Conservation (phyloP, 495 filamentous ascomycete species). For the Beverwykella pulmonaria region DNA sequence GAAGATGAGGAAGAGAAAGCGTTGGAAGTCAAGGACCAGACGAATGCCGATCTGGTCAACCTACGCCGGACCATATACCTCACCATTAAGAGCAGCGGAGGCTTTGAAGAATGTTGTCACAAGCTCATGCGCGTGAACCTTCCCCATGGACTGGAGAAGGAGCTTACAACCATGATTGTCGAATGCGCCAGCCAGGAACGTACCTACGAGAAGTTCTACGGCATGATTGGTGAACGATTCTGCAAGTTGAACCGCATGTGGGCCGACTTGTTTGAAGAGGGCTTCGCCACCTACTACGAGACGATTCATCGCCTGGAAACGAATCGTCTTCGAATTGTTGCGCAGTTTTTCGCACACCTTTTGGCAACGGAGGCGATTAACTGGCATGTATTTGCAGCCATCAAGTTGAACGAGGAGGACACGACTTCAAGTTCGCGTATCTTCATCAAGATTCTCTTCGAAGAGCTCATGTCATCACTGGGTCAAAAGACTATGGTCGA, state of each 20-base stretch:
- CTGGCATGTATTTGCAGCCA: slow-evolving; percentile 82
- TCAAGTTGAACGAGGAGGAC: slow-evolving; percentile 94
- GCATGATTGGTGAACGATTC: slow-evolving; percentile 90
- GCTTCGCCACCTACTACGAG: slow-evolving; percentile 91
- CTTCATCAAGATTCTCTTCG: slow-evolving; percentile 96
- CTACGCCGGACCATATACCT: slow-evolving; percentile 93
- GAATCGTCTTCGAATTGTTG: slow-evolving; percentile 90
- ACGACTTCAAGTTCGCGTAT: slow-evolving; percentile 94
- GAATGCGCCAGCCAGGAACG: slow-evolving; percentile 94
- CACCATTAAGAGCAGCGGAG: slow-evolving; percentile 92
- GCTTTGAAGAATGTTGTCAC: slow-evolving; percentile 94
- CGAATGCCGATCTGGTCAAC: slow-evolving; percentile 91
- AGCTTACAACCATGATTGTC: slow-evolving; percentile 93
- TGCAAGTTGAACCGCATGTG: slow-evolving; percentile 93
- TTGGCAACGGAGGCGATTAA: slow-evolving; percentile 83
- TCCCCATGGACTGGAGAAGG: slow-evolving; percentile 82
- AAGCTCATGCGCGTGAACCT: slow-evolving; percentile 73
- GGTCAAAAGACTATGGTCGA: slow-evolving; percentile 78
- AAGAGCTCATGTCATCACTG: slow-evolving; percentile 84
- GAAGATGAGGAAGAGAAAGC: slow-evolving; percentile 71
- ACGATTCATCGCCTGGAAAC: slow-evolving; percentile 97
- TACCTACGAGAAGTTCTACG: slow-evolving; percentile 96
- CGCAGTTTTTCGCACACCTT: slow-evolving; percentile 91
- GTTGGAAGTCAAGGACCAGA: slow-evolving; percentile 97
- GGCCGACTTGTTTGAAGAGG: slow-evolving; percentile 85